Evolutionary conservation across 345 rosid genomes (phyloP), one percentile per base, ranked within the genome.

Genomic region (Mangifera indica): DNA sequence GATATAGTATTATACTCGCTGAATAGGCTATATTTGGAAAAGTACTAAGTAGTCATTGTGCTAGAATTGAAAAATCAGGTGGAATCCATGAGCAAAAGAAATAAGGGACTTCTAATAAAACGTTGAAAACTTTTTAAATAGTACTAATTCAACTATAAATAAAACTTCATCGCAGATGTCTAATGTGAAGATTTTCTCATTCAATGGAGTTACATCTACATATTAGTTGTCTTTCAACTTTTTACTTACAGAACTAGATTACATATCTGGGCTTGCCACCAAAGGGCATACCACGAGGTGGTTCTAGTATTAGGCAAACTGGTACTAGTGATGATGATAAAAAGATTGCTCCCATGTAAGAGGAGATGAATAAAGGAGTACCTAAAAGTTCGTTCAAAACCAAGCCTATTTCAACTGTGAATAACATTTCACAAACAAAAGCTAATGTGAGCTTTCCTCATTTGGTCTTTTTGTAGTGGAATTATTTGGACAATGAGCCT

Each of bases 341-440:
- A 21, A 71, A 59, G 46, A 48, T 71, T 60, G 49, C 56, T 66
- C 79, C 86, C n/a, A 2, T 81, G 65, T 84, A 86, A 87, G 86
- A 86, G 78, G 81, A 89, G 59, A 84, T 89, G 95, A 87, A 86
- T 70, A 71, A 82, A 75, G 92, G 91, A 40, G 62, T 78, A 11
- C 67, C 79, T 45, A 81, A 69, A 59, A 72, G 78, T 60, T 62
- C 49, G 26, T 72, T 69, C 63, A 81, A 73, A 57, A 57, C 81
- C 73, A 82, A 72, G 74, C 64, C 67, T 25, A 14, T 60, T 62
- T 76, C 88, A 25, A 63, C 75, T 5, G n/a, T 72, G 63, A 78
- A 54, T 40, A 52, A 66, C 69, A 45, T 70, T 60, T 70, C 84
- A 45, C 77, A 69, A 52, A 82, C 83, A 73, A 44, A 62, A 1